These are phyloP conservation scores for Penicillium bovifimosum DNA, from an alignment of 495 filamentous ascomycete species.

Conservation along the genomic window DNA sequence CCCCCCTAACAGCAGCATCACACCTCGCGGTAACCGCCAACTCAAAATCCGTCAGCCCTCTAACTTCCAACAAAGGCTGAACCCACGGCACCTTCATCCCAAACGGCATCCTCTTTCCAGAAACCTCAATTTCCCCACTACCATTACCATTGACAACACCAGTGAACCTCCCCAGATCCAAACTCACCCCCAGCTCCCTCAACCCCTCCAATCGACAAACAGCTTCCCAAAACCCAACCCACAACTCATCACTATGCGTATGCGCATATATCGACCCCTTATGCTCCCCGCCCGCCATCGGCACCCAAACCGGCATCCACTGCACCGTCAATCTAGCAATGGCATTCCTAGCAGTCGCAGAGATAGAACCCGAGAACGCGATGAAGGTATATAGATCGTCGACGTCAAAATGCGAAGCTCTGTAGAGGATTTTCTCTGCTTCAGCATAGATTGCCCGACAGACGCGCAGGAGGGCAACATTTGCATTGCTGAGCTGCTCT, in stretches of 20 bases:
- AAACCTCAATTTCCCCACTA: slow-evolving; percentile 13
- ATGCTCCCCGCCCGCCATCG: slow-evolving; percentile 29
- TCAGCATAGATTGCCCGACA: slow-evolving; percentile 42
- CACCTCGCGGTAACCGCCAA: slow-evolving; percentile 36
- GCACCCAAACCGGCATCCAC: slow-evolving; percentile 38
- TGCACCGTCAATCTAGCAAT: slow-evolving; percentile 30
- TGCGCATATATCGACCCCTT: slow-evolving; percentile 36
- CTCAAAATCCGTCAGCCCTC: slow-evolving; percentile 33
- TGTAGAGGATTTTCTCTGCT: slow-evolving; percentile 29
- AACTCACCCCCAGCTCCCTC: slow-evolving; percentile 19
- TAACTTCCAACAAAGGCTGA: slow-evolving; percentile 27
- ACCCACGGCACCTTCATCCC: slow-evolving; percentile 29
- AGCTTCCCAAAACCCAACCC: slow-evolving; percentile 31
- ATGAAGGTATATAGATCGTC: slow-evolving; percentile 42
- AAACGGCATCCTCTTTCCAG: slow-evolving; percentile 24
- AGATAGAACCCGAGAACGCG: slow-evolving; percentile 27
- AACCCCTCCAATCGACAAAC: slow-evolving; percentile 22
- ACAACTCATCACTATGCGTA: slow-evolving; percentile 38
- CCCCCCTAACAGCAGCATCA: slow-evolving; percentile 26
- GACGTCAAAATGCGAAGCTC: slow-evolving; percentile 28
- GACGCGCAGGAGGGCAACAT: slow-evolving; percentile 31
- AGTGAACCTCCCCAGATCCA: slow-evolving; percentile 35
- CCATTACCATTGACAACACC: slow-evolving; percentile 9
- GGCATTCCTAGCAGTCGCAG: slow-evolving; percentile 6
- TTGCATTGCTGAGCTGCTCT: slow-evolving; percentile 17